Evolutionary conservation across 495 filamentous ascomycete genomes (phyloP).

Genomic region (Lophiostoma macrostomum): DNA sequence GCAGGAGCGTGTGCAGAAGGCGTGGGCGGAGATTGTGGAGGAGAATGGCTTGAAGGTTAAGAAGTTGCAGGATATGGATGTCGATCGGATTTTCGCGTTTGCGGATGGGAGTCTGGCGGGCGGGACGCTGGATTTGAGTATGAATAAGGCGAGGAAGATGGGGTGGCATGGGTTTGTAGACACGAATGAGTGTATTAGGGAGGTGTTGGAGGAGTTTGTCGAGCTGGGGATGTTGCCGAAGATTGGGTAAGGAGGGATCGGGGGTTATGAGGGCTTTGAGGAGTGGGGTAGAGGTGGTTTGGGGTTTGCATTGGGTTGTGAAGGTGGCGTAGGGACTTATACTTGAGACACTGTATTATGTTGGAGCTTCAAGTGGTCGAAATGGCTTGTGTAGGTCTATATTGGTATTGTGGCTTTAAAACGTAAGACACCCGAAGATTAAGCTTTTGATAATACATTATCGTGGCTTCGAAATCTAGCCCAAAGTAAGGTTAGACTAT

Average conservation of each 20-base stretch:
- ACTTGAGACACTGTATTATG: too few species aligned
- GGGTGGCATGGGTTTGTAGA: conserved; percentile 47
- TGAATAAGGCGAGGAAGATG: conserved; percentile 43
- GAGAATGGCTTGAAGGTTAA: conserved; percentile 13
- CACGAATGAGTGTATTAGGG: conserved; percentile 40
- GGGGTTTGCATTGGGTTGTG: too few species aligned
- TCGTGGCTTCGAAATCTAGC: too few species aligned
- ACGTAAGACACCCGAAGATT: too few species aligned
- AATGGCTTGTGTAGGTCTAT: too few species aligned
- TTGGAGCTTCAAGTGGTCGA: too few species aligned
- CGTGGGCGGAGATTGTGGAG: conserved; percentile 43
- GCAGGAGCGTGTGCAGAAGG: conserved; percentile 44
- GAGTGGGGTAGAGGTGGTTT: too few species aligned
- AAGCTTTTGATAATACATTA: too few species aligned
- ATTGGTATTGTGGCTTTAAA: too few species aligned
- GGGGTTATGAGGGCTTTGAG: too few species aligned
- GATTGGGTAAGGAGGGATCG: neutral
- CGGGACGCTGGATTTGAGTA: conserved; percentile 30
- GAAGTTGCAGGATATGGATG: conserved; percentile 36
- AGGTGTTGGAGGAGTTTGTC: conserved; percentile 39
- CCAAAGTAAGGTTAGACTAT: too few species aligned
- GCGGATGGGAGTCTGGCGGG: conserved; percentile 34
- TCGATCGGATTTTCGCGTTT: conserved; percentile 41
- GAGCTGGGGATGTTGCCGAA: conserved; percentile 41
- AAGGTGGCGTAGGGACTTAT: too few species aligned